These are phyloP conservation scores for Microdochium bolleyi DNA, from an alignment of 2,329 filamentous ascomycete species.

Conservation along the genomic window DNA sequence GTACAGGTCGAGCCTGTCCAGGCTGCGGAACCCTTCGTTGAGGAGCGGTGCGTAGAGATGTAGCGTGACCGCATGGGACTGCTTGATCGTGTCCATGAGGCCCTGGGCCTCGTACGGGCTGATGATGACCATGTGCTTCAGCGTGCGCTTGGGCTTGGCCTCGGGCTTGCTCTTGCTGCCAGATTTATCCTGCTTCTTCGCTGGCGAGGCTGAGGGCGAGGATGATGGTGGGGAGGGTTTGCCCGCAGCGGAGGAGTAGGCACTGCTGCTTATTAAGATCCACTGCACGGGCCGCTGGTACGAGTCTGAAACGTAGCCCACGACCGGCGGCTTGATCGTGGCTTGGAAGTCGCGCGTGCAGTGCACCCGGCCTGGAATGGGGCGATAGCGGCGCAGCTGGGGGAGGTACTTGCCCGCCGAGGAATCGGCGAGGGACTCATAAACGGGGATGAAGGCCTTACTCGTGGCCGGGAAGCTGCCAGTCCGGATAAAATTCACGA, in stretches of 20 bases:
- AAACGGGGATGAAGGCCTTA: conserved; percentile 34
- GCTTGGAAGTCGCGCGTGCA: conserved; percentile 42
- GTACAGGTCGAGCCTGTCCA: neutral
- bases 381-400: neutral
- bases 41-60: conserved; percentile 43
- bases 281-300: conserved; percentile 48
- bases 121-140: conserved; percentile 40
- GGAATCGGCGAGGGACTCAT: conserved; percentile 29
- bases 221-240: neutral
- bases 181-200: neutral
- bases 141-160: neutral
- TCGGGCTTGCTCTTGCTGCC: neutral
- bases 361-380: conserved; percentile 1
- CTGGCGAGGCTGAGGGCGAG: neutral
- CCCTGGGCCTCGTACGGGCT: conserved; percentile 53
- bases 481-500: conserved; percentile 29
- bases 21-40: neutral
- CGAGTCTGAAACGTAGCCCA: conserved; percentile 23
- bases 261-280: conserved; percentile 30
- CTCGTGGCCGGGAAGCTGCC: conserved; percentile 22
- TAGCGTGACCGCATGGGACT: conserved; percentile 24
- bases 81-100: conserved; percentile 33
- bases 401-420: conserved; percentile 21
- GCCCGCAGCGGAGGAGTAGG: conserved; percentile 1
- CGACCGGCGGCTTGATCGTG: conserved; percentile 25